Evolutionary conservation across 495 filamentous ascomycete species (phyloP).

Genomic region (Aspergillus incahuasiensis): DNA sequence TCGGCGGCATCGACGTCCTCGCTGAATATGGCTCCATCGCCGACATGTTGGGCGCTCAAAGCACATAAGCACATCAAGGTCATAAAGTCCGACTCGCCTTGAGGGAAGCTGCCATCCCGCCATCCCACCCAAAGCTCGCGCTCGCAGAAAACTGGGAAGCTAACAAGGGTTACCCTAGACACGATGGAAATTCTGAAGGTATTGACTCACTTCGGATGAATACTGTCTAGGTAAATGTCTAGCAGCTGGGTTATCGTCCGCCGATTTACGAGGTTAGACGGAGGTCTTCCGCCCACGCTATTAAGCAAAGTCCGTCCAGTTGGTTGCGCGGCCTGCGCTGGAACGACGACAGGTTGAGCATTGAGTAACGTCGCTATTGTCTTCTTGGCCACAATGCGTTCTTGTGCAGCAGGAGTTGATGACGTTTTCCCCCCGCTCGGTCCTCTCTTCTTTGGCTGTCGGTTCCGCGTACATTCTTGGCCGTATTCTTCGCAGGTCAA

Average conservation of each 20-base stretch:
- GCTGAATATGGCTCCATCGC: background rate
- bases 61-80: background rate
- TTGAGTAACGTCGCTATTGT: too few relatives aligned
- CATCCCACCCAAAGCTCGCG: background rate
- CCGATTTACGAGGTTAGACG: background rate
- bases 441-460: slow-evolving; percentile 3
- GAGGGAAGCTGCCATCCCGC: background rate
- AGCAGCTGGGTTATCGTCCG: background rate
- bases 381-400: too few relatives aligned
- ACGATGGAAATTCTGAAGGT: too few relatives aligned
- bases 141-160: background rate
- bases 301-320: too few relatives aligned
- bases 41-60: background rate
- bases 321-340: too few relatives aligned
- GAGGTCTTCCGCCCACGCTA: background rate
- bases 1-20: too few relatives aligned
- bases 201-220: background rate
- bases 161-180: background rate
- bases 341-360: too few relatives aligned
- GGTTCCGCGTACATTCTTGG: slow-evolving; percentile 1
- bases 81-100: background rate
- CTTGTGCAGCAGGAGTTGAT: background rate
- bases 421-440: background rate
- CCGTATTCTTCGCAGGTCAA: slow-evolving; percentile 6
- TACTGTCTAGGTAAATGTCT: slow-evolving; percentile 6